Base-by-base conservation (phyloP, 2,329 filamentous ascomycete species). In the Ampelomyces quisqualis region DNA sequence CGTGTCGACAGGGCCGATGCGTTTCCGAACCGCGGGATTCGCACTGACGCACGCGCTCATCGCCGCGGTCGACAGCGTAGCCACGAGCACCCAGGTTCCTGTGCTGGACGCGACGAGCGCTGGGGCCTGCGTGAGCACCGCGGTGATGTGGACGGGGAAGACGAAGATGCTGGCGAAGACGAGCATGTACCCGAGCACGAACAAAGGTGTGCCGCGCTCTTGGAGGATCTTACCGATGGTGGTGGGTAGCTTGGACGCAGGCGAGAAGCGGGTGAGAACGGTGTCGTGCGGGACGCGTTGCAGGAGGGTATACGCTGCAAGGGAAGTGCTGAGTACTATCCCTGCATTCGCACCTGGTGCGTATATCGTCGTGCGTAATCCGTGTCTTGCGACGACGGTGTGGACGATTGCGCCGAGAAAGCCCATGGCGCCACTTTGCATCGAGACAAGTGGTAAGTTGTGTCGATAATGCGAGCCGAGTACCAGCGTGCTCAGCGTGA, bases 371-470 rank as follows among this genome's bases (percentile, higher is more conserved):
- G 8, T 13, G 23, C 3, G 34, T 21, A 55, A 33, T 28, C 32
- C 43, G 0, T 19, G 14, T 36, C 42, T 32, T 2, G 38, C 19
- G 1, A 56, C 6, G 1, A 19, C 3, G 0, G 52, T 55, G 22
- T 62, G 55, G 0, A 55, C 31, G 1, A 47, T 8, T 0, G 47
- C 49, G 2, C 58, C 61, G 2, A 43, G 8, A n/a, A 57, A 47
- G 0, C 43, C 57, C 2, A 43, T 41, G 5, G 34, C 54, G 0
- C 46, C 48, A 1, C 65, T 59, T 7, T 66, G 63, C 23, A 65
- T 57, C 3, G 64, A 68, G 26, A 67, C 66, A 3, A 69, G 50
- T 1, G 67, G 60, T 3, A 59, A 18, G 9, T 62, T 43, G 23
- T 51, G 41, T 15, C 36, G 43, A 33, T 58, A 64, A 26, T 64